These are phyloP conservation scores for Brassica carinata DNA, from an alignment of 345 rosid genomes.

Conservation along the genomic window DNA sequence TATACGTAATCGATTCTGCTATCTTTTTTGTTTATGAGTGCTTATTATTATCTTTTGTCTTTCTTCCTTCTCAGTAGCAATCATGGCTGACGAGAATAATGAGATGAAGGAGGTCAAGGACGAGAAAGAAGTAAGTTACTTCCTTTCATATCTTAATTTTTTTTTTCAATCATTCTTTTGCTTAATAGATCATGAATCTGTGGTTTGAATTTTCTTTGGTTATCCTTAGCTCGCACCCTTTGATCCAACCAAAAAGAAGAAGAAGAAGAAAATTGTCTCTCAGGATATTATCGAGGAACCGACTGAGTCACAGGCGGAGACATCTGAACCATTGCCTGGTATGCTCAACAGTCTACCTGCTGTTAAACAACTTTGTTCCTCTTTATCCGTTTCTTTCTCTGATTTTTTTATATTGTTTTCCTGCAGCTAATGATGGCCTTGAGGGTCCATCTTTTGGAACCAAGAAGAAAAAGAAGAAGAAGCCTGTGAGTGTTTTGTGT, in stretches of 20 bases:
- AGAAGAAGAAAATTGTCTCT: conserved; percentile 68
- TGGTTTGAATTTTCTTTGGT: not conserved
- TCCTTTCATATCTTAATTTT: not conserved
- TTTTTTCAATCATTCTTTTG: not conserved
- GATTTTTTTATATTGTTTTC: conserved; percentile 1
- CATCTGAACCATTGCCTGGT: conserved; percentile 60
- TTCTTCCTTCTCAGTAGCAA: conserved; percentile 20
- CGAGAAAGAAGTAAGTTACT: conserved; percentile 34
- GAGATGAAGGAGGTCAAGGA: conserved; percentile 40
- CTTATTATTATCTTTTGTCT: not conserved
- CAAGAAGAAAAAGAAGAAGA: conserved; percentile 52
- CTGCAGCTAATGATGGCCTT: conserved; percentile 68
- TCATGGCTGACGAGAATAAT: conserved; percentile 40
- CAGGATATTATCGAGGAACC: conserved; percentile 40
- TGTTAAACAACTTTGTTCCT: not conserved
- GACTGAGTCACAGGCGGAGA: conserved; percentile 59
- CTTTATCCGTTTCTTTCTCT: not conserved
- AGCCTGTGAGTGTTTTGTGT: conserved; percentile 50
- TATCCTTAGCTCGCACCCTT: conserved; percentile 57
- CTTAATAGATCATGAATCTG: too few species aligned
- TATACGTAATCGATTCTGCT: not conserved
- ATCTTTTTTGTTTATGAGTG: not conserved
- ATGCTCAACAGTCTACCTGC: not conserved
- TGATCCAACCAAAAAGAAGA: conserved; percentile 87
- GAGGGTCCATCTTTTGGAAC: conserved; percentile 53